Percentiles rank a stretch among this genome's conserved stretches.
These are phyloP conservation scores for Malus sylvestris DNA, from an alignment of 306 rosid genomes.

Conservation along the genomic window DNA sequence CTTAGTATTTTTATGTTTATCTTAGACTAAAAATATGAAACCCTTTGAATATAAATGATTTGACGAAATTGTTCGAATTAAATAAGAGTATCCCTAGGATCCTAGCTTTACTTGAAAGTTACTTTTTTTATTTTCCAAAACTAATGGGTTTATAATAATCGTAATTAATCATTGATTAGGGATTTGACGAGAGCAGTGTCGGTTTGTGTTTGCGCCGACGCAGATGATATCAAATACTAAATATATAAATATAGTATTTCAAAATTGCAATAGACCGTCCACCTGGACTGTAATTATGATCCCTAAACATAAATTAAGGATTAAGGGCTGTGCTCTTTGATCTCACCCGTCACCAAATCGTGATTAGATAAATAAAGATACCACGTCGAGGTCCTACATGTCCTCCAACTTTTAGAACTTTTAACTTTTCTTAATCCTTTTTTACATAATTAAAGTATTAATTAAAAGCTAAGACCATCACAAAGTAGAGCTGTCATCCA, in stretches of 20 bases:
- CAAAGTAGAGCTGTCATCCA: conserved; percentile 38
- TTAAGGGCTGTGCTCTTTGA: neutral
- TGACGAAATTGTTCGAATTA: neutral
- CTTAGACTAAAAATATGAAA: neutral
- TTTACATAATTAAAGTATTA: neutral
- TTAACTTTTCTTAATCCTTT: neutral
- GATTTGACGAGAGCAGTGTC: neutral
- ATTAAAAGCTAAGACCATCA: conserved; percentile 11
- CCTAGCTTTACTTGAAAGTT: neutral
- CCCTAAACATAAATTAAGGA: neutral
- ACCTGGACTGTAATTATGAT: conserved; percentile 2
- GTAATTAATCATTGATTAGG: neutral
- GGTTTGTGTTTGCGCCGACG: neutral
- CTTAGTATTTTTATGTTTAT: neutral
- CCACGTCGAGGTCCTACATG: conserved; percentile 15
- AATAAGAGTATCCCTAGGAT: neutral
- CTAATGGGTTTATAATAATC: neutral
- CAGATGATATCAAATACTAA: neutral
- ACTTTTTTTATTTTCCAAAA: neutral
- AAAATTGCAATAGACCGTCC: neutral
- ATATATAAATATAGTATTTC: neutral
- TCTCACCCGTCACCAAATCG: conserved; percentile 5
- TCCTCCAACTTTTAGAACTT: neutral
- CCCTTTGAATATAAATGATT: neutral
- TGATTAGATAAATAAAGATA: neutral